Evolutionary conservation across 768 basidiomycete genomes (phyloP).

Genomic region (Kwoniella heveanensis): DNA sequence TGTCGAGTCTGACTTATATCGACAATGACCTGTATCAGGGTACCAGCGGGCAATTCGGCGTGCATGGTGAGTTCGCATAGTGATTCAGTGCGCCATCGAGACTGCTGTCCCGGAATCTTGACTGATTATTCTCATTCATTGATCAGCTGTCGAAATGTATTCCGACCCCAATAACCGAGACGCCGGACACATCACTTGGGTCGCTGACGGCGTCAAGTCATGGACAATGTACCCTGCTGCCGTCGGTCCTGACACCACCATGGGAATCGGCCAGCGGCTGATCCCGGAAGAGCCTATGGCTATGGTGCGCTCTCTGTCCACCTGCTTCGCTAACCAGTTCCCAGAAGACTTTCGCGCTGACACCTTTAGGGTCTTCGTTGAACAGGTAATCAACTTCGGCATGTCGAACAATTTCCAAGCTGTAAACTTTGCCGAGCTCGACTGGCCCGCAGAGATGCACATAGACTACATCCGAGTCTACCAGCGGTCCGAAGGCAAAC

Average conservation of each 20-base stretch:
- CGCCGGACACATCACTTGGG: slow-evolving; percentile 85
- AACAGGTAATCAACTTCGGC: slow-evolving; percentile 65
- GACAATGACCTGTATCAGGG: slow-evolving; percentile 25
- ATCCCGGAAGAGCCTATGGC: slow-evolving; percentile 91
- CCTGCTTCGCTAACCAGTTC: no score
- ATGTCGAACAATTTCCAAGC: slow-evolving; percentile 55
- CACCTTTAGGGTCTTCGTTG: background rate
- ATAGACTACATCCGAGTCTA: slow-evolving; percentile 75
- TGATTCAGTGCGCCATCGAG: no score
- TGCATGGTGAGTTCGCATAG: slow-evolving; percentile 34
- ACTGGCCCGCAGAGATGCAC: slow-evolving; percentile 77
- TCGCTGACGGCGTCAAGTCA: slow-evolving; percentile 64
- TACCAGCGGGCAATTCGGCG: slow-evolving; percentile 21
- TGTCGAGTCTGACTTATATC: slow-evolving; percentile 35
- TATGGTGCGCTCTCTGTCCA: slow-evolving; percentile 44
- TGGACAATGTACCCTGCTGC: slow-evolving; percentile 73
- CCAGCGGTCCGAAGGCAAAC: slow-evolving; percentile 68
- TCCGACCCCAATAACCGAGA: slow-evolving; percentile 67
- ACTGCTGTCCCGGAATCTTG: no score
- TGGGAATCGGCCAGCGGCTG: slow-evolving; percentile 67
- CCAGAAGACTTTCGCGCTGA: background rate
- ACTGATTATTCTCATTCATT: background rate
- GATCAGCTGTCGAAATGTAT: slow-evolving; percentile 73
- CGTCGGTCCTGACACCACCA: slow-evolving; percentile 67
- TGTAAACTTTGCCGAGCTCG: slow-evolving; percentile 61